A percentile compares a stretch with the other conserved stretches of the same genome.
phyloP scores from a whole-genome alignment of 2,329 filamentous ascomycete species.

The Sclerotiophoma versabilis region DNA sequence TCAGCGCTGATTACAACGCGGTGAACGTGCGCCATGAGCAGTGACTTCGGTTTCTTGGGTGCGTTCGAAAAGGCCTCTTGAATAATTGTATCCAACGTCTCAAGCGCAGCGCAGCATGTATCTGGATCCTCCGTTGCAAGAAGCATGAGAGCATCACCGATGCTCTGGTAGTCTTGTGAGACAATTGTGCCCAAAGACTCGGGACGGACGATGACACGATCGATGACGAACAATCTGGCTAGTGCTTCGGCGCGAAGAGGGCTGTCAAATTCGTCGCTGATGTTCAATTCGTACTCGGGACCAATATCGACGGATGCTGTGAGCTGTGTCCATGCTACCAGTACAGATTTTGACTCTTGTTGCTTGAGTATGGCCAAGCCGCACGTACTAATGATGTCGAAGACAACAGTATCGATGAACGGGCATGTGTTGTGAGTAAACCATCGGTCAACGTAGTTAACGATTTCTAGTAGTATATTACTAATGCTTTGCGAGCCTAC shows the following conservation, averaged over 20 bases:
- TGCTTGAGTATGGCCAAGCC: conserved; percentile 31
- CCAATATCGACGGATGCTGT: conserved; percentile 28
- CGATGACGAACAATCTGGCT: conserved; percentile 34
- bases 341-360: conserved; percentile 23
- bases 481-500: conserved; percentile 27
- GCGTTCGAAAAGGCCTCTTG: conserved; percentile 12
- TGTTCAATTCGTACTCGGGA: conserved; percentile 24
- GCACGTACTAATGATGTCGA: conserved; percentile 46
- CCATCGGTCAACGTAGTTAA: conserved; percentile 19
- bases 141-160: conserved; percentile 31
- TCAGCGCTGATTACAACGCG: conserved; percentile 22
- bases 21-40: conserved; percentile 33
- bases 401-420: conserved; percentile 45
- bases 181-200: conserved; percentile 17
- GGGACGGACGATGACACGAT: conserved; percentile 33
- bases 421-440: conserved; percentile 36
- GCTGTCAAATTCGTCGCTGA: conserved; percentile 16
- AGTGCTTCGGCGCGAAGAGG: conserved; percentile 30
- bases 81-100: conserved; percentile 31
- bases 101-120: conserved; percentile 34
- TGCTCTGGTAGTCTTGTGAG: conserved; percentile 29
- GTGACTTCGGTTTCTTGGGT: conserved; percentile 23
- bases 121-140: conserved; percentile 35
- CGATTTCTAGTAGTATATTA: conserved; percentile 29
- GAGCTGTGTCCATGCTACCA: conserved; percentile 32